Evolutionary conservation across 2,329 filamentous ascomycete genomes (phyloP).

Genomic region (Chalaropsis thielavioides): DNA sequence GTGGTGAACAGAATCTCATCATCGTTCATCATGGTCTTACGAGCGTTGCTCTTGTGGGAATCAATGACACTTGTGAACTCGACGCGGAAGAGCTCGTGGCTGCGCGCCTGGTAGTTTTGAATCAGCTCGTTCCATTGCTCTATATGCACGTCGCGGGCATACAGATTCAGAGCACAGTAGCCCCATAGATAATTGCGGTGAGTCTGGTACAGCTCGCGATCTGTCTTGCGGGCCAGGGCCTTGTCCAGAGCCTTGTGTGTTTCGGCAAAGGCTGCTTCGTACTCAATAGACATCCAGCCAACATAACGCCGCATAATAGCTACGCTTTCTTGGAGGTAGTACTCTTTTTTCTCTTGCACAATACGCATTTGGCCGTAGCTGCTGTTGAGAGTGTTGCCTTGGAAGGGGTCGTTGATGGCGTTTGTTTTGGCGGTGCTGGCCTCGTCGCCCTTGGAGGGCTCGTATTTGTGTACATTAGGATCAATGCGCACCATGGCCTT

Average conservation of each 20-base stretch:
- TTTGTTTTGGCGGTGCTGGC: conserved; percentile 20
- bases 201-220: conserved; percentile 56
- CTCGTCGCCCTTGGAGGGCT: conserved; percentile 33
- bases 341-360: conserved; percentile 84
- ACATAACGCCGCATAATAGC: conserved; percentile 66
- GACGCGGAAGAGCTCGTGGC: conserved; percentile 61
- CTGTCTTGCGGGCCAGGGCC: conserved; percentile 50
- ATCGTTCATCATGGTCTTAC: conserved; percentile 63
- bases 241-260: conserved; percentile 50
- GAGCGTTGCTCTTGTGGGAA: conserved; percentile 66
- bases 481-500: conserved; percentile 91
- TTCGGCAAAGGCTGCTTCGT: conserved; percentile 59
- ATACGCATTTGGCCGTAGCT: conserved; percentile 85
- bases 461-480: conserved; percentile 50
- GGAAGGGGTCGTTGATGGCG: conserved; percentile 23
- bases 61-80: conserved; percentile 67
- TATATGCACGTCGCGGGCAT: conserved; percentile 70
- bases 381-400: conserved; percentile 43
- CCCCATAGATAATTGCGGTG: conserved; percentile 68
- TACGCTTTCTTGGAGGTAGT: conserved; percentile 63
- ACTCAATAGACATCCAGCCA: conserved; percentile 69
- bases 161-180: conserved; percentile 76
- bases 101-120: conserved; percentile 64
- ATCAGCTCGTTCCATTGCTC: conserved; percentile 70
- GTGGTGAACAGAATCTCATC: conserved; percentile 76